These are phyloP conservation scores for Tritrichomonas musculus DNA, from an alignment of 208 protist species.

Conservation along the genomic window DNA sequence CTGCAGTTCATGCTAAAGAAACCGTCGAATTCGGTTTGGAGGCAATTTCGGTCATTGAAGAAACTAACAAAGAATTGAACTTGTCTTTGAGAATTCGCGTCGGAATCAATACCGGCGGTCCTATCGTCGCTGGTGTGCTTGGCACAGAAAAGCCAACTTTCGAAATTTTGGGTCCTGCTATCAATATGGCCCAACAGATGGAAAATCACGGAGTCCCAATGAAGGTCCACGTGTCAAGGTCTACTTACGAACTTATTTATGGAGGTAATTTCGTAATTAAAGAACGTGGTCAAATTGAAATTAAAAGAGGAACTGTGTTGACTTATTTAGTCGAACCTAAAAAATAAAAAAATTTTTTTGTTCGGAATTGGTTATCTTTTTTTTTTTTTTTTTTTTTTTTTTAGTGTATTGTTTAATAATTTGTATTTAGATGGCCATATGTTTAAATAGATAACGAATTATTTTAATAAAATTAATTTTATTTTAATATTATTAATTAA, in stretches of 20 bases:
- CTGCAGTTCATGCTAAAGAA: background rate
- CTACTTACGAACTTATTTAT: conserved; percentile 17
- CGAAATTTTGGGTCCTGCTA: background rate
- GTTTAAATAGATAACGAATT: no score
- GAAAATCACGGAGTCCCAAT: conserved; percentile 12
- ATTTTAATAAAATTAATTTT: no score
- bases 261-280: background rate
- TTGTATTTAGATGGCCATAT: no score
- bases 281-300: background rate
- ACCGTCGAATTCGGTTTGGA: background rate
- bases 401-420: no score
- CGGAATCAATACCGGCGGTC: background rate
- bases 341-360: background rate
- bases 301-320: background rate
- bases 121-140: background rate
- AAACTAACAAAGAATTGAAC: background rate
- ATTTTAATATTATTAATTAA: no score
- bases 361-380: background rate
- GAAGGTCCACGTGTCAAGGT: background rate
- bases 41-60: background rate
- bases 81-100: background rate
- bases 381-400: background rate
- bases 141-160: conserved; percentile 9
- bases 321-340: conserved; percentile 5
- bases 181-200: conserved; percentile 22